Conservation (phyloP, 768 basidiomycete species). For the Sporobolomyces pararoseus region DNA sequence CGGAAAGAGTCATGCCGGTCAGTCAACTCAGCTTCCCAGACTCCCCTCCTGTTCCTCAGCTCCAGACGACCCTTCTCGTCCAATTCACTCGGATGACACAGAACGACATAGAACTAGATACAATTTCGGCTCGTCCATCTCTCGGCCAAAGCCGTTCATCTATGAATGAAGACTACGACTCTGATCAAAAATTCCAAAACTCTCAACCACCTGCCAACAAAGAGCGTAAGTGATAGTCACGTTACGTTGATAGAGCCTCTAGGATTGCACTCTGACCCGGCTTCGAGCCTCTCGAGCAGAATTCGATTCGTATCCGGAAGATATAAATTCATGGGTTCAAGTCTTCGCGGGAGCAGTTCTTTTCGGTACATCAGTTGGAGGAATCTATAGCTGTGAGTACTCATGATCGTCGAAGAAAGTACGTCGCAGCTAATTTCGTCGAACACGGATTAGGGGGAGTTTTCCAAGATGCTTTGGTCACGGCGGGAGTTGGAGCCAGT, state of each 20-base stretch:
- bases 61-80: too few relatives aligned
- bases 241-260: not conserved
- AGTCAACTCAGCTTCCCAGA: too few relatives aligned
- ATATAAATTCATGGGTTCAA: not conserved
- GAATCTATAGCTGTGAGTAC: too few relatives aligned
- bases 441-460: too few relatives aligned
- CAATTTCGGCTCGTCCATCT: not conserved
- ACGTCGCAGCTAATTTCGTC: too few relatives aligned
- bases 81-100: not conserved
- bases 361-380: not conserved
- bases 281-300: not conserved
- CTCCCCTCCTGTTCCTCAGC: not conserved
- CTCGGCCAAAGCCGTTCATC: not conserved
- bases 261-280: too few relatives aligned
- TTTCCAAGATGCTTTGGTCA: conserved; percentile 24
- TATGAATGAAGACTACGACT: not conserved
- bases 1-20: not conserved
- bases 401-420: too few relatives aligned
- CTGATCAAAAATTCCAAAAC: not conserved
- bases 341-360: not conserved
- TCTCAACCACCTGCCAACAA: not conserved
- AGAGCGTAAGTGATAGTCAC: not conserved
- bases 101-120: conserved; percentile 1
- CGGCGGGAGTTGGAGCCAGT: not conserved
- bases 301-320: conserved; percentile 28